Evolutionary conservation across 805 yeast genomes (phyloP).

Genomic region (Komagataella populi): DNA sequence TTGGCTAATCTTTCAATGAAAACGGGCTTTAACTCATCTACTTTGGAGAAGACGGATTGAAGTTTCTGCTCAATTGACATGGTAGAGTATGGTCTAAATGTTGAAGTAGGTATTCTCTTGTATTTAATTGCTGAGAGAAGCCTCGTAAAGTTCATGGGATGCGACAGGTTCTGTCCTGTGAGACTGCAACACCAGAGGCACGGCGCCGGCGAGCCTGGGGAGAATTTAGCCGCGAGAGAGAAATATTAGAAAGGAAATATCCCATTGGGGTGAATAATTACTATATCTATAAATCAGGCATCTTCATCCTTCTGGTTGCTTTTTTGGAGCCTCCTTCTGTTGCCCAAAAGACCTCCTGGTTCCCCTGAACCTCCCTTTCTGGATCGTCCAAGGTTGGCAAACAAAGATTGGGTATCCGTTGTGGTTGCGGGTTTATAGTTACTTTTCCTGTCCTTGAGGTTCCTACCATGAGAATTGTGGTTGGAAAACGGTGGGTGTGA

Average conservation of each 20-base stretch:
- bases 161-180: neutral
- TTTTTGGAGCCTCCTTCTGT: neutral
- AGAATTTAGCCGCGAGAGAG: neutral
- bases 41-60: conserved; percentile 35
- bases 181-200: neutral
- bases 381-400: neutral
- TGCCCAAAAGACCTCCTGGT: neutral
- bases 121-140: neutral
- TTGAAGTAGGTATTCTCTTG: neutral
- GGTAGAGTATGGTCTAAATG: neutral
- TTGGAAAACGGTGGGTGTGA: neutral
- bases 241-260: neutral
- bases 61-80: conserved; percentile 16
- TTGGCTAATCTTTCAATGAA: conserved; percentile 60
- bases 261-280: neutral
- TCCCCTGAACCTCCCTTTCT: neutral
- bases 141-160: neutral
- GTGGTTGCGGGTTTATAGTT: neutral
- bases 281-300: neutral
- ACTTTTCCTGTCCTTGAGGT: neutral
- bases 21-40: conserved; percentile 61
- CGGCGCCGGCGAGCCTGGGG: neutral
- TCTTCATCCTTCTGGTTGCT: neutral
- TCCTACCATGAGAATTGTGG: neutral
- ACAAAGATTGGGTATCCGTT: neutral